Base-by-base conservation (phyloP, 1,139 yeast genomes). In the Kurtzmaniella natalensis region DNA sequence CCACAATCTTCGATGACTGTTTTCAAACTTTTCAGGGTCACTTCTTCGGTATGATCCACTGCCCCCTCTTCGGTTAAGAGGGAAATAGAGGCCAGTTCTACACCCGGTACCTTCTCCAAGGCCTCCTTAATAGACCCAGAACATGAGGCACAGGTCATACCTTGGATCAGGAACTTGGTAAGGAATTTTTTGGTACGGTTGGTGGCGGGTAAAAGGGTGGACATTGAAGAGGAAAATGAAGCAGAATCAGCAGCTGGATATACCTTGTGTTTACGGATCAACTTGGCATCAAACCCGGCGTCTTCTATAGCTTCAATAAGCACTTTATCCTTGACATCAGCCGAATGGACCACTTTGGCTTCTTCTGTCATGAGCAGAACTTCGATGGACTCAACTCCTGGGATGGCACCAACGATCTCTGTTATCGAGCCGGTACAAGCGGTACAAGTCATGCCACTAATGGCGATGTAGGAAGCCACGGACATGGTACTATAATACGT, bases 141-240 rank as follows among this genome's bases (percentile, higher is more conserved):
- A 53, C 96, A 88, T 1, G 94, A 74, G 3, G 92, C 84, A 51
- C 96, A 88, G 5, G 96, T 86, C 96, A 88, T 88, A 4, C 96
- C 96, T 21, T 46, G 53, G 1, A 82, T 57, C 22, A 64, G 59
- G 20, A 78, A 45, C 9, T 34, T 36, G 3, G 51, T 46, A 3
- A 47, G 41, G 21, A 39, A 25, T 5, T 10, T 6, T 7, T 35
- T 22, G 7, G 31, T 31, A 10, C 18, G 4, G 8, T 13, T 34
- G 14, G 50, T 17, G 14, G 28, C 17, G 4, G 25, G 5, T 16
- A 8, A 8, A 3, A 9, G 17, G 19, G 9, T 30, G 10, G 17
- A 10, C 16, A 13, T 14, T 36, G 26, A 25, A 26, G 18, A 41
- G 18, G 8, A 25, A 18, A n/a, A 46, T 41, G 21, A 10, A 11